Evolutionary conservation across 768 basidiomycete genomes (phyloP).

Genomic region (Suillus hirtellus): DNA sequence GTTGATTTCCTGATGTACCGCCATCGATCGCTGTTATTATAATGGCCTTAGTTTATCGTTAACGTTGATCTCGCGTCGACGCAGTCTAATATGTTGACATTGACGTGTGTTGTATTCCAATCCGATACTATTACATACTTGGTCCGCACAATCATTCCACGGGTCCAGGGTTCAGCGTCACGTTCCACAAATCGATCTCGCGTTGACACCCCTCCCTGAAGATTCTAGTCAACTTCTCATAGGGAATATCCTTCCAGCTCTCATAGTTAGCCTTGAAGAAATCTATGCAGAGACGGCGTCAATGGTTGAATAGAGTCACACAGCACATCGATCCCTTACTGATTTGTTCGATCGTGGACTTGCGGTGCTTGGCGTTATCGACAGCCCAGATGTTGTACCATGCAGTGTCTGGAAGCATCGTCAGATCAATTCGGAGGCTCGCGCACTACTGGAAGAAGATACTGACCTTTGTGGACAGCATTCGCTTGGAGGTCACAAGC

Average conservation of each 20-base stretch:
- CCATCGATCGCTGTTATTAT: neutral
- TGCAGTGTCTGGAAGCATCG: neutral
- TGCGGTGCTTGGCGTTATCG: conserved; percentile 7
- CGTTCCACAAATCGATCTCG: conserved; percentile 5
- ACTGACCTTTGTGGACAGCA: neutral
- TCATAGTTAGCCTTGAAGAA: conserved; percentile 6
- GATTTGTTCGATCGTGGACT: neutral
- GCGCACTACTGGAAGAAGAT: neutral
- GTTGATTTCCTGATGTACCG: neutral
- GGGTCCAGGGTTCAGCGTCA: neutral
- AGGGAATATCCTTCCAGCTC: neutral
- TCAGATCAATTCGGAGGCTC: neutral
- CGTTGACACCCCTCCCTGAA: conserved; percentile 2
- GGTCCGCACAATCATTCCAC: neutral
- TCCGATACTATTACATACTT: neutral
- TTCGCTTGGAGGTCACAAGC: neutral
- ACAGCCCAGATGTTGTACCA: conserved; percentile 1
- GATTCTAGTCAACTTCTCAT: neutral
- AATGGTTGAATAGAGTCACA: neutral
- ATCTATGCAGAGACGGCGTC: neutral
- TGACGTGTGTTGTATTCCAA: neutral
- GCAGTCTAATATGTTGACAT: neutral
- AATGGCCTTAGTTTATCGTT: neutral
- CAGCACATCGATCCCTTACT: neutral
- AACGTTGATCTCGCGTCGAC: neutral